Evolutionary conservation across 2,329 filamentous ascomycete genomes (phyloP).

Genomic region (Calonectria henricotiae): DNA sequence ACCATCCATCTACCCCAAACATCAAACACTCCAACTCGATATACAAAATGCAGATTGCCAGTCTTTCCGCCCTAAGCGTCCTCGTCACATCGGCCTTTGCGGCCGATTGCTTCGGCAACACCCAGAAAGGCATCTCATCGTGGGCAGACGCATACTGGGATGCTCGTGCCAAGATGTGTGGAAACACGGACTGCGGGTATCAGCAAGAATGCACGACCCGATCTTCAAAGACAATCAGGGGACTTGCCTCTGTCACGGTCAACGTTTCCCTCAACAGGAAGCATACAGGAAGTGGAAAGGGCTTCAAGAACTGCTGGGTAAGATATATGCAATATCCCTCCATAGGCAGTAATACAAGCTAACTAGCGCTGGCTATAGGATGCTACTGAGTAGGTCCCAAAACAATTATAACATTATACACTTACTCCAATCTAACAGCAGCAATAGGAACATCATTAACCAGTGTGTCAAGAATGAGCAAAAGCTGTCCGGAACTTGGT

Average conservation of each 20-base stretch:
- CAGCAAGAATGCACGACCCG: conserved; percentile 40
- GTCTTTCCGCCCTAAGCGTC: conserved; percentile 27
- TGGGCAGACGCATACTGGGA: conserved; percentile 39
- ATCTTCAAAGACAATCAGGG: conserved; percentile 20
- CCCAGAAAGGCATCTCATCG: conserved; percentile 9
- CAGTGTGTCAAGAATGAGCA: conserved; percentile 32
- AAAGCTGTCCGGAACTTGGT: conserved; percentile 35
- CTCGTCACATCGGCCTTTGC: conserved; percentile 33
- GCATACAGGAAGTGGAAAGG: conserved; percentile 39
- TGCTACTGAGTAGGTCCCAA: conserved; percentile 36
- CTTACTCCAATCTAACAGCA: not conserved
- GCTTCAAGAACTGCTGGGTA: conserved; percentile 45
- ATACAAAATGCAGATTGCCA: conserved; percentile 38
- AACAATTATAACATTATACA: no score
- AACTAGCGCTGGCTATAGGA: conserved; percentile 11
- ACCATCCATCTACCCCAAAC: not conserved
- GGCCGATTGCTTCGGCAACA: conserved; percentile 39
- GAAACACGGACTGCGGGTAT: conserved; percentile 37
- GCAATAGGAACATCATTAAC: conserved; percentile 38
- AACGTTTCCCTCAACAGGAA: conserved; percentile 39
- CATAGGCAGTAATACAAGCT: not conserved
- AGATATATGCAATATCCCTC: not conserved
- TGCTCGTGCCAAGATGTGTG: conserved; percentile 42
- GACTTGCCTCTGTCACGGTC: conserved; percentile 26
- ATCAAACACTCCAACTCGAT: not conserved